Conservation (phyloP, 192 early-diverging fungal genomes). For the Backusella sp. region DNA sequence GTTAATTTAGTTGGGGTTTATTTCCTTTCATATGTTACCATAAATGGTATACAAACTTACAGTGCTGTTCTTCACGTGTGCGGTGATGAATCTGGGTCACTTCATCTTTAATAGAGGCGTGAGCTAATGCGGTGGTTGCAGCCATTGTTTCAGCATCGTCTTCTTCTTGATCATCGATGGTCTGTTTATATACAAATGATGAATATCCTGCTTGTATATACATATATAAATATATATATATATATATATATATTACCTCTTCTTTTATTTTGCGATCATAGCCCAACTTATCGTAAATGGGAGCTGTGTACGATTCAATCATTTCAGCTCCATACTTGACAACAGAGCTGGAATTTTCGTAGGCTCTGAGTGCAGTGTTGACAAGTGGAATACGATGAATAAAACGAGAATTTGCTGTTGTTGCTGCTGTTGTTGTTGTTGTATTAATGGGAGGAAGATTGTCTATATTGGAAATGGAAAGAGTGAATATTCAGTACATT, state of each 20-base stretch:
- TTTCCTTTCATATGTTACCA: background rate
- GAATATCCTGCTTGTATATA: too few species aligned
- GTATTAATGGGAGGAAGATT: background rate
- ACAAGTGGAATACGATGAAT: slow-evolving; percentile 80
- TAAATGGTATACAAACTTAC: background rate
- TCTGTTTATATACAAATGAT: slow-evolving; percentile 6
- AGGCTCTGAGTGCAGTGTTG: slow-evolving; percentile 68
- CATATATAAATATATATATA: background rate
- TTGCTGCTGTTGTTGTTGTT: background rate
- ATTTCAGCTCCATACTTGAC: slow-evolving; percentile 71
- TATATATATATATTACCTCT: background rate
- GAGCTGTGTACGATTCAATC: slow-evolving; percentile 74
- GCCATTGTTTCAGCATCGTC: slow-evolving; percentile 9
- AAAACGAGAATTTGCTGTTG: slow-evolving; percentile 40
- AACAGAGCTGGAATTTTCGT: slow-evolving; percentile 59
- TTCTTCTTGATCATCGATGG: slow-evolving; percentile 20
- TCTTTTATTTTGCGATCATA: slow-evolving; percentile 5
- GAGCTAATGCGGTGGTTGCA: slow-evolving; percentile 36
- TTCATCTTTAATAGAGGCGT: slow-evolving; percentile 32
- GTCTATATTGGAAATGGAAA: background rate
- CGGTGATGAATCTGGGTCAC: background rate
- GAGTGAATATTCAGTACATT: background rate
- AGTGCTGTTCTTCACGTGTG: slow-evolving; percentile 16
- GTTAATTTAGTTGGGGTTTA: background rate
- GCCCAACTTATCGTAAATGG: slow-evolving; percentile 72